Conservation (phyloP, 139 green algal genomes). For the Picochlorum sp. region DNA sequence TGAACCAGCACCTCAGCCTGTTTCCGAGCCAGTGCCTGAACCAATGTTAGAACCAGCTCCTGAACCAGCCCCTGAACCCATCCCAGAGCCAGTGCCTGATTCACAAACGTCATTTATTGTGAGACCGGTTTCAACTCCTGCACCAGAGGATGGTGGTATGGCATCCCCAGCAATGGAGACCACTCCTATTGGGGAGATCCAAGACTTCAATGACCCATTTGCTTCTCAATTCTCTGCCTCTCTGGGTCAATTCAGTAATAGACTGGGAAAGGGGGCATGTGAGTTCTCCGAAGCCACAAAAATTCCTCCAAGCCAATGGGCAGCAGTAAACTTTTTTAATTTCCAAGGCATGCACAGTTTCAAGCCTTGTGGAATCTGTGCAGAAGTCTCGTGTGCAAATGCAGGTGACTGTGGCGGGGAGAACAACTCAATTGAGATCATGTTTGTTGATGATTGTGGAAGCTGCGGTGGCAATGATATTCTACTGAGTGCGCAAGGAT, state of each 20-base stretch:
- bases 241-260: not conserved
- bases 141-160: no score
- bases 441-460: slow-evolving; percentile 2
- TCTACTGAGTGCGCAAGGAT: not conserved
- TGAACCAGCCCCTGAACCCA: not conserved
- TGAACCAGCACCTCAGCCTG: not conserved
- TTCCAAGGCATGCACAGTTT: not conserved
- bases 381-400: not conserved
- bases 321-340: not conserved
- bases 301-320: not conserved
- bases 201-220: no score
- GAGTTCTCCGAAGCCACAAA: not conserved
- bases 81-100: not conserved
- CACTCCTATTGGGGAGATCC: no score
- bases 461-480: slow-evolving; percentile 1
- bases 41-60: not conserved
- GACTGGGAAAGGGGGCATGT: not conserved
- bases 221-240: not conserved
- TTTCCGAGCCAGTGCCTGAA: not conserved
- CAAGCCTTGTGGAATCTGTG: not conserved
- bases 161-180: no score
- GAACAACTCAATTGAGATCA: not conserved
- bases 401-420: not conserved
- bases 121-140: not conserved
- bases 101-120: not conserved